A percentile compares a stretch with the other conserved stretches of the same genome.
Conservation (phyloP, 2,329 filamentous ascomycete species). For the Lachnellula cervina region DNA sequence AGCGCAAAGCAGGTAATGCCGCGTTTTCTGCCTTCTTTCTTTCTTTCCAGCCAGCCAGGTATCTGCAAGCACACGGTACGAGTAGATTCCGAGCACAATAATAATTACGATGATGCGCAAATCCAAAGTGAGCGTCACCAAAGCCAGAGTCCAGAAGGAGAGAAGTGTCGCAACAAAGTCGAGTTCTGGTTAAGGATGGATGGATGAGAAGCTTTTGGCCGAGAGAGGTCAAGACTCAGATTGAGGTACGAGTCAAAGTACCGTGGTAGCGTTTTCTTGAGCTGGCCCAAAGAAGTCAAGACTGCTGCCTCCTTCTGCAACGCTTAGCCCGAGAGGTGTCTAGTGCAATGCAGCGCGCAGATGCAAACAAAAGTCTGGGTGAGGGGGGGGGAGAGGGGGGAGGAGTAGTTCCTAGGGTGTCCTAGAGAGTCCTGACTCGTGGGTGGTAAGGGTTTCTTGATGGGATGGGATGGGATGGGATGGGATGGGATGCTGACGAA, state of each 20-base stretch:
- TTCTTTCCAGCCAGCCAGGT: too few relatives aligned
- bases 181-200: neutral
- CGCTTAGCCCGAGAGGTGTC: conserved; percentile 12
- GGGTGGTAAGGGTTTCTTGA: too few relatives aligned
- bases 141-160: neutral
- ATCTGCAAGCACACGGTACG: too few relatives aligned
- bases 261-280: neutral
- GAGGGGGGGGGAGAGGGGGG: neutral
- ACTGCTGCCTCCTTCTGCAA: neutral
- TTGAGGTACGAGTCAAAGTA: too few relatives aligned
- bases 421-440: neutral
- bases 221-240: conserved; percentile 21
- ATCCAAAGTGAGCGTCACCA: too few relatives aligned
- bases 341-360: neutral
- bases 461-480: too few relatives aligned
- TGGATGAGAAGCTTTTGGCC: conserved; percentile 9
- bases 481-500: neutral
- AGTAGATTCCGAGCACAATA: too few relatives aligned
- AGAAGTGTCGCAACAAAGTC: neutral
- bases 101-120: too few relatives aligned
- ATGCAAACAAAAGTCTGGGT: too few relatives aligned
- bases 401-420: neutral
- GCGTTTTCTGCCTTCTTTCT: too few relatives aligned
- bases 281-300: neutral
- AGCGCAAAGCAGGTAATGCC: too few relatives aligned